phyloP scores from a whole-genome alignment of 1,139 yeast genomes.

The Magnusiomyces magnusii region DNA sequence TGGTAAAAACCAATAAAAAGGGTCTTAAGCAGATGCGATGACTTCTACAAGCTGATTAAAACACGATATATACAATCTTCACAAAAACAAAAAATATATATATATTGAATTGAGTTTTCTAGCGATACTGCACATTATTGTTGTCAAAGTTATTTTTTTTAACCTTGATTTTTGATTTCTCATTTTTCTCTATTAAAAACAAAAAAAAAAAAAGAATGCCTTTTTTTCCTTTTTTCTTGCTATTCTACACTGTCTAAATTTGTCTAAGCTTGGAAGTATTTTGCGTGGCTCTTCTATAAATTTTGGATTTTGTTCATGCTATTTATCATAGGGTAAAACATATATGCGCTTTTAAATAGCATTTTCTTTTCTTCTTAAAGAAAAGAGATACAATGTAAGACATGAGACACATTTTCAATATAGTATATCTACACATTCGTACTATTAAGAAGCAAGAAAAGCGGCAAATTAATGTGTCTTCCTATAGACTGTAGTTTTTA shows the following conservation, averaged over 20 bases:
- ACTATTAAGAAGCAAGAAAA: not conserved
- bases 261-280: too few species aligned
- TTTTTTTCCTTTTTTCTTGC: too few species aligned
- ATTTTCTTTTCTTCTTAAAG: not conserved
- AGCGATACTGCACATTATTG: too few species aligned
- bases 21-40: not conserved
- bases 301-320: not conserved
- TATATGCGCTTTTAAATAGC: not conserved
- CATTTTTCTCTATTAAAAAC: too few species aligned
- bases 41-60: not conserved
- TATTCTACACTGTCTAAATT: too few species aligned
- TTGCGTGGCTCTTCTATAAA: too few species aligned
- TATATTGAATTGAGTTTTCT: not conserved
- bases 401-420: not conserved
- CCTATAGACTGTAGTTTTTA: not conserved
- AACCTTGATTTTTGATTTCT: too few species aligned
- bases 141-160: too few species aligned
- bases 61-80: too few species aligned
- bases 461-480: not conserved
- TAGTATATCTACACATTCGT: not conserved
- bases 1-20: not conserved
- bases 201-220: too few species aligned
- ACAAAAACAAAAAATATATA: too few species aligned
- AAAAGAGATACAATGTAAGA: not conserved
- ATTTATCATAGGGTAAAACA: not conserved